phyloP scores from a whole-genome alignment of 257 asterid species.

The Rauvolfia tetraphylla region DNA sequence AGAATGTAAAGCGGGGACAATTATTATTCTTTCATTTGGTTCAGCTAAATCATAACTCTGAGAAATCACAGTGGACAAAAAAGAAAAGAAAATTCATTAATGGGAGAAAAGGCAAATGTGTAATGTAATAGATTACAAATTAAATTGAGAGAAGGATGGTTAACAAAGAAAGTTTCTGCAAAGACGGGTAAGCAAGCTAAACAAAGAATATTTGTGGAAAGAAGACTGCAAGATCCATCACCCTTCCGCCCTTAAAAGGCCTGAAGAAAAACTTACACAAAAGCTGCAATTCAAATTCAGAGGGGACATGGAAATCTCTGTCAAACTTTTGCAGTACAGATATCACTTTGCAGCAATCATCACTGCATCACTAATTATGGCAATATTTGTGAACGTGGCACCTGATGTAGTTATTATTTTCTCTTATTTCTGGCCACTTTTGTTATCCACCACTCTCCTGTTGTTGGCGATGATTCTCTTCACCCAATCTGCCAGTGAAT shows the following conservation, averaged over 20 bases:
- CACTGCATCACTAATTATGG: constrained; percentile 20
- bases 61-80: too few species aligned
- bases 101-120: too few species aligned
- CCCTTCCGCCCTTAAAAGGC: constrained; percentile 16
- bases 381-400: too few species aligned
- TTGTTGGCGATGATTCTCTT: constrained; percentile 36
- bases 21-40: too few species aligned
- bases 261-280: too few species aligned
- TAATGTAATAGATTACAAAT: too few species aligned
- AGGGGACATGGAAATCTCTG: too few species aligned
- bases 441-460: constrained; percentile 45
- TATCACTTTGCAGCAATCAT: constrained; percentile 27
- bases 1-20: too few species aligned
- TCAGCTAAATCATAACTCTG: too few species aligned
- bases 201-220: constrained; percentile 31
- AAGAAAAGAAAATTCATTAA: too few species aligned
- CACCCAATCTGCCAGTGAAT: constrained; percentile 31
- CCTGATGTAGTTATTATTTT: constrained; percentile 23
- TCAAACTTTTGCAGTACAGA: constrained; percentile 11
- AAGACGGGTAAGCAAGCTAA: constrained; percentile 9
- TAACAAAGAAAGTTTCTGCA: constrained; percentile 11
- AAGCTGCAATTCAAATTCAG: too few species aligned
- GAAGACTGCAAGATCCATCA: constrained; percentile 5
- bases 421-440: constrained; percentile 54
- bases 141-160: constrained; percentile 6